Base-by-base conservation (phyloP, 306 rosid genomes). In the Vigna angularis region DNA sequence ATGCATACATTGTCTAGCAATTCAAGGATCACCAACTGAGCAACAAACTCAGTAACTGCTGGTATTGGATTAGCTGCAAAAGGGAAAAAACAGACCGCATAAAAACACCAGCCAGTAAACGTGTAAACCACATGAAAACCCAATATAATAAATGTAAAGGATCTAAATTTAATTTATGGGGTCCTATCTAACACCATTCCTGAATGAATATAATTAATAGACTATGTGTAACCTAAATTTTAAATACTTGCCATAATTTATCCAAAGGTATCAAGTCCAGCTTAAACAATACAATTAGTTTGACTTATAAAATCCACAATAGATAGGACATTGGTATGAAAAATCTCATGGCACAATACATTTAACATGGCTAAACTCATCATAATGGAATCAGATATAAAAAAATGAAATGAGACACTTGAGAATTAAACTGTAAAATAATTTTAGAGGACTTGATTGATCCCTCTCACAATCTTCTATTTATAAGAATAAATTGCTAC, bases 11-110 rank as follows among this genome's bases (percentile, higher is more conserved):
- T 96, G 45, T 96, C 99, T 85, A 96, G 82, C 89, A 96, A 83
- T 85, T 96, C 99, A 79, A 90, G 97, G 77, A 96, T 93, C 73
- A 78, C 90, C 89, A 96, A 70, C 87, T 93, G 99, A 28, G 96
- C 98, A 65, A 86, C 76, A 77, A 96, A 96, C 79, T 93, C 94
- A 6, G 89, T 80, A 77, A 89, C 93, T n/a, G 93, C 85, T 6
- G 85, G 58, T 72, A 96, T 87, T 53, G 99, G 94, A 10, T 78
- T 89, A 42, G 77, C 99, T 96, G 94, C 89, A 86, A 47, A 76
- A 80, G 78, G 32, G n/a, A 10, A 56, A 45, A 79, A 17, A 40
- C 48, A 73, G 36, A 40, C 47, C 70, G 61, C 42, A 45, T 75
- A 34, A 56, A 78, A 62, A 78, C 16, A 36, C 57, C 30, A 44